Evolutionary conservation across 73 alveolate species (phyloP).

Genomic region (Effrenium voratum): DNA sequence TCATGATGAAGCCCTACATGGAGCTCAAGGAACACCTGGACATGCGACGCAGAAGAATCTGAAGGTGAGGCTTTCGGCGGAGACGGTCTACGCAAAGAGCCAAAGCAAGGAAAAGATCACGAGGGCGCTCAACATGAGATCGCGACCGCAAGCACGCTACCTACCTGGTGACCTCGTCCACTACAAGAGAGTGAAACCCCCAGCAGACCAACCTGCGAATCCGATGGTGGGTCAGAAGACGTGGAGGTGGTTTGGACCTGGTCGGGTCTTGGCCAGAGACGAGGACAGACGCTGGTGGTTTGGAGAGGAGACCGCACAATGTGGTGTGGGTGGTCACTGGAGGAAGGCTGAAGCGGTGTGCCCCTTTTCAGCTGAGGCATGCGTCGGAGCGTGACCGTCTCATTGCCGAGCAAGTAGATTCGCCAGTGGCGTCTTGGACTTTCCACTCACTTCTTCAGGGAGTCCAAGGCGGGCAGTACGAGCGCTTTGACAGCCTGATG

Average conservation of each 20-base stretch:
- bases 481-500: neutral
- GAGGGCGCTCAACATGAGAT: neutral
- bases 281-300: neutral
- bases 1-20: neutral
- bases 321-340: neutral
- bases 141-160: neutral
- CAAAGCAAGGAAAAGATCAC: neutral
- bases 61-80: neutral
- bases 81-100: neutral
- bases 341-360: neutral
- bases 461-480: constrained; percentile 4
- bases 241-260: constrained; percentile 12
- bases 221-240: neutral
- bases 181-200: neutral
- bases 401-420: neutral
- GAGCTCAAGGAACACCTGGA: neutral
- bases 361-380: neutral
- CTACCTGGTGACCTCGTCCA: constrained; percentile 24
- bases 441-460: neutral
- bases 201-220: neutral
- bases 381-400: too few species aligned
- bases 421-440: neutral
- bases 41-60: neutral
- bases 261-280: constrained; percentile 37
- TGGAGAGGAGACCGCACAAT: neutral